Conservation (phyloP, 164 flowering plant genomes). For the Dillenia turbinata region DNA sequence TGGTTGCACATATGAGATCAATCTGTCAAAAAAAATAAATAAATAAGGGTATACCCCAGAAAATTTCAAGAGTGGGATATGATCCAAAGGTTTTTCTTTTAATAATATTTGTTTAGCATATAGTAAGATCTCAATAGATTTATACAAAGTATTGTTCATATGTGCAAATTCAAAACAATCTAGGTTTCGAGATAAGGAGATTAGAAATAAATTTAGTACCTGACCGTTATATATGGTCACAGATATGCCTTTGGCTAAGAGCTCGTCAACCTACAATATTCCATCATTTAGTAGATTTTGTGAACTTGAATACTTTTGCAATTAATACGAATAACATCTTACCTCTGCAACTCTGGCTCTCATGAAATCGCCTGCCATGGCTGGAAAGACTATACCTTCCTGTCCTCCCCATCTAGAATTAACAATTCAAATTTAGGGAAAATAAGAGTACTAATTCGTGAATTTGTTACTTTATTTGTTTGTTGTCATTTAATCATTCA, state of each 20-base stretch:
- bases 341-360: constrained; percentile 24
- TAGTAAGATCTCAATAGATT: neutral
- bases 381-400: constrained; percentile 11
- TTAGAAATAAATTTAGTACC: neutral
- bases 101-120: neutral
- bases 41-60: neutral
- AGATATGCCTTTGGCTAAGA: constrained; percentile 18
- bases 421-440: neutral
- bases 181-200: neutral
- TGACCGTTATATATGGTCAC: constrained; percentile 24
- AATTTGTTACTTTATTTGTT: neutral
- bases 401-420: constrained; percentile 18
- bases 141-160: too few species aligned
- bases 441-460: neutral
- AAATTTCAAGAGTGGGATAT: neutral
- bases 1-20: constrained; percentile 29
- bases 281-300: neutral
- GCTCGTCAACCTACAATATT: constrained; percentile 14
- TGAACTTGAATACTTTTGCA: neutral
- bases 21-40: constrained; percentile 16
- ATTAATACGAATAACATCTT: neutral
- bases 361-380: constrained; percentile 22
- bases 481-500: neutral
- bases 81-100: neutral
- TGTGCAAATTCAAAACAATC: too few species aligned